A percentile compares a stretch with the other conserved stretches of the same genome.
phyloP scores from a whole-genome alignment of 495 filamentous ascomycete species.

The Lasiosphaeris hirsuta region DNA sequence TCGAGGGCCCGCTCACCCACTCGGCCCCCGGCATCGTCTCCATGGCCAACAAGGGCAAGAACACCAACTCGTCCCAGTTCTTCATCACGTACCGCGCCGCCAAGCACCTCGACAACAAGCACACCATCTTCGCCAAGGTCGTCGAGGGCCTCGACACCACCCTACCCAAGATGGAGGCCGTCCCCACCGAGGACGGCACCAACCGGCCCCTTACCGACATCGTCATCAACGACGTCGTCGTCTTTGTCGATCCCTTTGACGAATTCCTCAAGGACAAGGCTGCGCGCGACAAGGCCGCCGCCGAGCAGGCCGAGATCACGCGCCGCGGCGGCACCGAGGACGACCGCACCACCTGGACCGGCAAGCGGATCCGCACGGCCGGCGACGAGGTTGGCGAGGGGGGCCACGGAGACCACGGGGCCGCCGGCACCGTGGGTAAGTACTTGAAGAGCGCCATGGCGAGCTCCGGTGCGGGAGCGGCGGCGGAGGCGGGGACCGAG shows the following conservation, averaged over 20 bases:
- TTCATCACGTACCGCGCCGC: constrained; percentile 86
- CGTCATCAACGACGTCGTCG: constrained; percentile 72
- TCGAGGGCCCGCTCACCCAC: constrained; percentile 82
- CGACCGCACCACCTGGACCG: constrained; percentile 87
- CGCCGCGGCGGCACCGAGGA: constrained; percentile 63
- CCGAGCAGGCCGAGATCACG: constrained; percentile 50
- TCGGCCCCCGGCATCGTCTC: constrained; percentile 73
- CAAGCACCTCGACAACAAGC: constrained; percentile 85
- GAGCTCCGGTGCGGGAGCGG: background rate
- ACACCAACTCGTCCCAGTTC: constrained; percentile 93
- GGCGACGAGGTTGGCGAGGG: constrained; percentile 45
- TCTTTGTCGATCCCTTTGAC: constrained; percentile 94
- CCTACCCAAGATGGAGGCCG: constrained; percentile 68
- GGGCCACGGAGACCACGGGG: background rate
- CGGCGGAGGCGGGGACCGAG: constrained; percentile 25
- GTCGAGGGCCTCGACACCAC: constrained; percentile 68
- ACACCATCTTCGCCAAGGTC: constrained; percentile 90
- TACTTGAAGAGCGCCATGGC: constrained; percentile 50
- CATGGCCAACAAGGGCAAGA: constrained; percentile 98
- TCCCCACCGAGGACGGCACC: constrained; percentile 61
- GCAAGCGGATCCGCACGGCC: constrained; percentile 68
- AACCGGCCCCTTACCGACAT: constrained; percentile 73
- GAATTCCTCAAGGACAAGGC: constrained; percentile 72
- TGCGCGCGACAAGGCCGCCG: constrained; percentile 47
- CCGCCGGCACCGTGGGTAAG: constrained; percentile 65